These are phyloP conservation scores for Syncephalastrum sp. DNA, from an alignment of 371 early-diverging fungal genomes.

Conservation along the genomic window DNA sequence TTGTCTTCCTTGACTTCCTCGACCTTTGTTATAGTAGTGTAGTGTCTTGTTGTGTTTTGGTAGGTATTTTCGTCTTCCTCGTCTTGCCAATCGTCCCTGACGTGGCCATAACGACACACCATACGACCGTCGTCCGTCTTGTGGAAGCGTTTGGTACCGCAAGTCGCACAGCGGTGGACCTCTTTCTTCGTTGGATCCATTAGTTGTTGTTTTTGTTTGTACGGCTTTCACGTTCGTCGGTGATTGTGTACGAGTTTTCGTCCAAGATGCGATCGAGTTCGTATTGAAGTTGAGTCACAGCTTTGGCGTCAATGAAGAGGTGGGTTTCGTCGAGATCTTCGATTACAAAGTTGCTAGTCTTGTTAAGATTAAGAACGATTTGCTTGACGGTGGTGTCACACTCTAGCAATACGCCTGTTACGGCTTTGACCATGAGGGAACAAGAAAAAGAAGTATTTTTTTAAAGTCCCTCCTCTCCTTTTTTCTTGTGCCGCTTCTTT, in stretches of 20 bases:
- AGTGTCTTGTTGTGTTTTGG: no score
- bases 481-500: no score
- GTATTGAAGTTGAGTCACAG: constrained; percentile 60
- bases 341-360: constrained; percentile 74
- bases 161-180: constrained; percentile 9
- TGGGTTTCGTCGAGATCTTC: constrained; percentile 89
- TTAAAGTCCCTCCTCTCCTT: no score
- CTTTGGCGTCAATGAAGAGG: constrained; percentile 73
- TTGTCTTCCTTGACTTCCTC: no score
- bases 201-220: constrained; percentile 14
- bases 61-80: constrained; percentile 6
- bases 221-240: constrained; percentile 38
- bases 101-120: constrained; percentile 21
- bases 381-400: constrained; percentile 84
- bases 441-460: constrained; percentile 3
- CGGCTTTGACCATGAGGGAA: constrained; percentile 49
- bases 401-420: constrained; percentile 49
- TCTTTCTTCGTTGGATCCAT: no score
- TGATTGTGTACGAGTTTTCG: constrained; percentile 70
- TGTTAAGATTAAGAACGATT: constrained; percentile 75
- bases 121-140: constrained; percentile 13
- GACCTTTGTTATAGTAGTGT: no score
- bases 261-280: constrained; percentile 78
- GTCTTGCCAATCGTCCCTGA: constrained; percentile 12
- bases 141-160: constrained; percentile 14